Base-by-base conservation (phyloP, 108 stramenopile genomes). In the Nitzschia palea region DNA sequence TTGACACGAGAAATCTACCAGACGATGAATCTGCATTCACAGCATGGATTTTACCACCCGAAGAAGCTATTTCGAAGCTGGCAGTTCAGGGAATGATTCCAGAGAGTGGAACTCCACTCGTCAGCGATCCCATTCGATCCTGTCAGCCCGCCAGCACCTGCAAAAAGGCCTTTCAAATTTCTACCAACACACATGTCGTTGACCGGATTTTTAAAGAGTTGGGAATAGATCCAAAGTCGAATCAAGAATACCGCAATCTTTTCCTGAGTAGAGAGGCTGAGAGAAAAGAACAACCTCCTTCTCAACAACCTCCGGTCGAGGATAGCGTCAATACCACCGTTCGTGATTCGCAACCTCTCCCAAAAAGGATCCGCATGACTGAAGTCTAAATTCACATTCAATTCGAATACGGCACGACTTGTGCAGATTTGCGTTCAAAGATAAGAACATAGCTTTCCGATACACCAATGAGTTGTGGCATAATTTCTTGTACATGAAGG, bases 391-490 rank as follows among this genome's bases (percentile, higher is more conserved):
- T 40, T 40, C 10, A 6, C 37, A 40, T 12, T 6, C 10, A 40
- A 40, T 40, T 12, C 10, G 10, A 40, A 40, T 12, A 40, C 12
- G 37, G 15, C 47, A 20, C 47, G 6, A 53, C 31, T 36, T 73
- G 71, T 9, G 70, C 71, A 2, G 78, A 73, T 55, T 91, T 91
- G 34, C 86, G 71, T 60, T 86, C 88, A 68, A 95, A 99, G 51
- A 98, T 88, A 26, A 97, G 65, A 23, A 99, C 57, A 70, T 95
- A 96, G 48, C 95, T 88, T 68, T 99, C 99, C 37, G 88, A 87
- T 8, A 98, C 68, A 6, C 95, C 97, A 62, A 99, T 96, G 47
- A 95, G 82, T 59, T 99, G 97, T 15, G 99, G 93, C 90, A 96
- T 95, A 6, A 95, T 97, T 65, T 97, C 96, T 44, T 81, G 77